Evolutionary conservation across 352 stramenopile genomes (phyloP), one percentile per base, ranked within the genome.

Genomic region (Pythium plurisporium): DNA sequence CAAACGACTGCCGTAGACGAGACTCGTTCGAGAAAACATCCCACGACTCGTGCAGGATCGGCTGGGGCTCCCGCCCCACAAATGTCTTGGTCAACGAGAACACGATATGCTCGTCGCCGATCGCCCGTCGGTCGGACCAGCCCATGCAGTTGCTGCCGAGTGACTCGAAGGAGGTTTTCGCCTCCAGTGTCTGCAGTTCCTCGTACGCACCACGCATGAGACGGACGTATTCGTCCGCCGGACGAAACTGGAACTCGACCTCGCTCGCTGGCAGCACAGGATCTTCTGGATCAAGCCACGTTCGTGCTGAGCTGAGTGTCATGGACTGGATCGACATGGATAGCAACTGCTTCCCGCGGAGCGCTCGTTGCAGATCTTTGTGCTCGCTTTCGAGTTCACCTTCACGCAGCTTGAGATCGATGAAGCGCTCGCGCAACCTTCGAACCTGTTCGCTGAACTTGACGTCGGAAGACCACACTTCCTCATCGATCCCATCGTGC

Each of bases 61-160:
- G 48, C 42, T 69, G 30, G 2, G 74, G 62, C 40, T 75, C 73
- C 8, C 69, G 59, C 26, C 69, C 67, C 17, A 58, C 53, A 45
- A 87, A 89, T 9, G 50, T 58, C 49, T 89, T 89, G 46, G 72
- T 73, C 40, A 89, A 54, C 38, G 79, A 86, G 33, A 87, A 86
- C n/a, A 86, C 78, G 40, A 84, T 52, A 4, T 42, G 62, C 14
- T 65, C 70, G 20, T 55, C 68, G 22, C 82, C 68, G 14, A 73
- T 44, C 17, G 78, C 47, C 0, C 76, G 70, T 20, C 76, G 75
- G 60, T 86, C 74, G 27, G 79, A 65, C 79, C 79, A 89, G 29
- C 79, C 79, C 58, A 89, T 64, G 20, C 56, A 64, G 22, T 52
- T 45, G 30, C 26, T 58, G 27, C 56, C 47, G 4, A 42, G 20